Base-by-base conservation (phyloP, 2,329 filamentous ascomycete species). In the Teratosphaeria destructans region DNA sequence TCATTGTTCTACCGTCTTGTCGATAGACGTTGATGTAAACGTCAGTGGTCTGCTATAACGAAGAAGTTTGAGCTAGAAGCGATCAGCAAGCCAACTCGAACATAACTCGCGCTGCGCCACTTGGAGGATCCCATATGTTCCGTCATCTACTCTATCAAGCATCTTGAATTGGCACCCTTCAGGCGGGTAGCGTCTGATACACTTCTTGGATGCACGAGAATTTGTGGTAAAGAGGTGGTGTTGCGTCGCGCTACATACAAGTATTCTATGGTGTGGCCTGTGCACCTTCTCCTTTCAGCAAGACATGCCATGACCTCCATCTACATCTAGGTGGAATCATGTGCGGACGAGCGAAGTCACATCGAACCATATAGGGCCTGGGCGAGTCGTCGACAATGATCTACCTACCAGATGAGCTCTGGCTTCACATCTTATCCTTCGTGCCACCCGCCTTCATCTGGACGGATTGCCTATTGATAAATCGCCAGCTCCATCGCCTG, bases 391-490 rank as follows among this genome's bases (percentile, higher is more conserved):
- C 26, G 14, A 52, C 29, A 27, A 62, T 59, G 57, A 32, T 56
- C 32, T 39, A 56, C 32, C 60, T 69, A 37, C 66, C 66, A 26
- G 59, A 64, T 57, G 67, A 69, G 58, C 54, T 69, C 27, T 64
- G 61, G 61, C 64, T 69, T 3, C 61, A 66, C 14, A 67, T 68
- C 58, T 60, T 66, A 19, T 49, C 43, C 5, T 23, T 49, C 43
- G 43, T 49, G 4, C 43, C 43, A 19, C 43, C 43, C 43, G 43
- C 43, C 6, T n/a, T 49, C 16, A 49, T 19, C 11, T 49, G 43
- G 43, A 49, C 43, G 16, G 23, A 49, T 11, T 49, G 43, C 19
- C 5, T 49, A 11, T 23, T 49, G 8, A 49, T 23, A n/a, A 49
- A 49, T n/a, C 43, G 43, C 43, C 43, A 49, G 19, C n/a, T 49